Percentiles rank a stretch among this genome's conserved stretches.
Conservation (phyloP, 495 filamentous ascomycete species). For the Lasiosphaeria hispida region DNA sequence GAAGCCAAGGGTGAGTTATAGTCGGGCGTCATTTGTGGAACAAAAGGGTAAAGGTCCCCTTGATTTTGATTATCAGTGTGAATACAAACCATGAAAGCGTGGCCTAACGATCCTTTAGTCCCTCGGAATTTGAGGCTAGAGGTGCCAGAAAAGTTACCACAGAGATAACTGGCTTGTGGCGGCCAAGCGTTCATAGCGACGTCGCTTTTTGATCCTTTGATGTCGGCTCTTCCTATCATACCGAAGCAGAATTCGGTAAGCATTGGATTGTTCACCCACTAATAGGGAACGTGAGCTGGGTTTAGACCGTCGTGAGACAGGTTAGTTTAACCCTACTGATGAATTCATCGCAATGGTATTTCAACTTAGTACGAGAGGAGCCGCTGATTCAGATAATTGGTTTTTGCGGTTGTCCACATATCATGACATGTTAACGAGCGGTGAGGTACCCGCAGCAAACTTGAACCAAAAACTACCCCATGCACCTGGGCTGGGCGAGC, state of each 20-base stretch:
- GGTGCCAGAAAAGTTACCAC: constrained; percentile 75
- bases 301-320: constrained; percentile 58
- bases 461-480: too few species aligned
- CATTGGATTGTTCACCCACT: constrained; percentile 58
- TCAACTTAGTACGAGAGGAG: constrained; percentile 71
- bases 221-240: constrained; percentile 55
- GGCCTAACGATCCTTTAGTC: constrained; percentile 76
- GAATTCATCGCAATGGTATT: constrained; percentile 63
- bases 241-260: constrained; percentile 58
- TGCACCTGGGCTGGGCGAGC: too few species aligned
- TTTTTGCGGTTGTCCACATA: constrained; percentile 69
- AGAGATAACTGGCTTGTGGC: constrained; percentile 65
- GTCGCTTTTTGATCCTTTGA: constrained; percentile 51
- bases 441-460: too few species aligned
- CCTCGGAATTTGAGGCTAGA: constrained; percentile 74
- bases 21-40: constrained; percentile 47
- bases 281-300: constrained; percentile 53
- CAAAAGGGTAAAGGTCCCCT: constrained; percentile 77
- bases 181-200: constrained; percentile 43
- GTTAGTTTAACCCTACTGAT: constrained; percentile 50
- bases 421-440: too few species aligned
- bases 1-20: too few species aligned
- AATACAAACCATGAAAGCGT: constrained; percentile 76
- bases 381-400: constrained; percentile 69
- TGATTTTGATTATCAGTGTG: constrained; percentile 79